Evolutionary conservation across 768 basidiomycete species (phyloP), one percentile per base, ranked within the genome.

Genomic region (Boletellus ananas): DNA sequence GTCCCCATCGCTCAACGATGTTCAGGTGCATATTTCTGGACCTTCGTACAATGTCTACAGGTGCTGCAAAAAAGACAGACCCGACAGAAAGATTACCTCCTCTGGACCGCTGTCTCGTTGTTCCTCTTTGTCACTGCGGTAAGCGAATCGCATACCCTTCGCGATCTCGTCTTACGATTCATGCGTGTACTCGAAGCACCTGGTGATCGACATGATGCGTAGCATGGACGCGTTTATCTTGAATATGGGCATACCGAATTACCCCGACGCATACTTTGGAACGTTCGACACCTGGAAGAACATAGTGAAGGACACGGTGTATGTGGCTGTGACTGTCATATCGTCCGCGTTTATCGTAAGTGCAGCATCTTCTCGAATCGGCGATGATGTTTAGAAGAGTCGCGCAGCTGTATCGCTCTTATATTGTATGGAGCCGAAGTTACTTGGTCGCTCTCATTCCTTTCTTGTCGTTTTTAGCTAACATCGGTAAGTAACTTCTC

Each of bases 111-210:
- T 7, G 33, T 47, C 31, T 34, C 31, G 2, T 16, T 47, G 21
- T 47, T 33, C 25, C 33, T 47, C 37, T 21, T 47, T 23, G 21
- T 40, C 29, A 47, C 46, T 11, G 38, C 37, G 23, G 46, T 47
- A 31, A 47, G 46, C 25, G 12, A 11, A n/a, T 39, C 20, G 6
- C 18, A 8, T 25, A 16, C 12, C 1, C 6, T 7, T 5, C 20
- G n/a, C n/a, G 21, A 25, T 25, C 29, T 25, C 34, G 11, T 6
- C 31, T 16, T 27, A 4, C 16, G 2, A 6, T 20, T 16, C 17
- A 18, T 10, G 10, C 23, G 7, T 16, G 25, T n/a, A 6, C 39
- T 41, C n/a, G 39, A 41, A 41, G 39, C 39, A 41, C 21, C 16
- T 41, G 39, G 39, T 41, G 23, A 21, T 35, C 21, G 34, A 17